Percentiles rank a stretch among this genome's conserved stretches.
These are phyloP conservation scores for Salix suchowensis DNA, from an alignment of 345 rosid genomes.

Conservation along the genomic window DNA sequence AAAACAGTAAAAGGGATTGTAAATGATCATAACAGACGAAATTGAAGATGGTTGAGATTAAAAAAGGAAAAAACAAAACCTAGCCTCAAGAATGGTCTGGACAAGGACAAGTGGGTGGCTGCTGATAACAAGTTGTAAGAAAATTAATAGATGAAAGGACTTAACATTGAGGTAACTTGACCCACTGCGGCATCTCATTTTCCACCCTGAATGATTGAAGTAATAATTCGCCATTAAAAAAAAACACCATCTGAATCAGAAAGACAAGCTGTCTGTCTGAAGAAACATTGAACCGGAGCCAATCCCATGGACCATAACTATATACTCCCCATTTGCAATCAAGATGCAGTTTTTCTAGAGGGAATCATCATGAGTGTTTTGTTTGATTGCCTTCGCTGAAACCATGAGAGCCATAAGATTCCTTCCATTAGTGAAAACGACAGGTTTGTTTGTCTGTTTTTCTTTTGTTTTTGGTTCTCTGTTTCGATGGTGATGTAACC, in stretches of 20 bases:
- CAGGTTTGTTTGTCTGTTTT: constrained; percentile 16
- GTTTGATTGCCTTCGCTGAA: constrained; percentile 27
- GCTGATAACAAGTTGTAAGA: not conserved
- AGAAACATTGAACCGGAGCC: constrained; percentile 14
- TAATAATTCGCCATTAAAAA: constrained; percentile 25
- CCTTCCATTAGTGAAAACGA: constrained; percentile 27
- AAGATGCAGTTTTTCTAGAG: not conserved
- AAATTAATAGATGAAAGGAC: not conserved
- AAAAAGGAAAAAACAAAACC: not conserved
- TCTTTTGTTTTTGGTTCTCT: not conserved
- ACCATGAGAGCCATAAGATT: constrained; percentile 10
- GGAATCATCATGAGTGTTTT: constrained; percentile 16
- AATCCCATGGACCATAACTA: constrained; percentile 9
- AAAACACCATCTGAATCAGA: not conserved
- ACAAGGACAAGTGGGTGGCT: not conserved
- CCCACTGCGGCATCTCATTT: constrained; percentile 15
- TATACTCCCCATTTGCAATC: not conserved
- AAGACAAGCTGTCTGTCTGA: not conserved
- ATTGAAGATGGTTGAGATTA: not conserved
- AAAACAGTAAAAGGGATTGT: not conserved
- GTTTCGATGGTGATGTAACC: constrained; percentile 21
- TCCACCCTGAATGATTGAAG: constrained; percentile 57
- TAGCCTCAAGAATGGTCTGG: not conserved
- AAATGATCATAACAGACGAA: not conserved
- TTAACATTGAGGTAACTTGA: not conserved